Percentiles rank a stretch among this genome's conserved stretches.
Conservation (phyloP, 257 asterid genomes). For the Coffea eugenioides region DNA sequence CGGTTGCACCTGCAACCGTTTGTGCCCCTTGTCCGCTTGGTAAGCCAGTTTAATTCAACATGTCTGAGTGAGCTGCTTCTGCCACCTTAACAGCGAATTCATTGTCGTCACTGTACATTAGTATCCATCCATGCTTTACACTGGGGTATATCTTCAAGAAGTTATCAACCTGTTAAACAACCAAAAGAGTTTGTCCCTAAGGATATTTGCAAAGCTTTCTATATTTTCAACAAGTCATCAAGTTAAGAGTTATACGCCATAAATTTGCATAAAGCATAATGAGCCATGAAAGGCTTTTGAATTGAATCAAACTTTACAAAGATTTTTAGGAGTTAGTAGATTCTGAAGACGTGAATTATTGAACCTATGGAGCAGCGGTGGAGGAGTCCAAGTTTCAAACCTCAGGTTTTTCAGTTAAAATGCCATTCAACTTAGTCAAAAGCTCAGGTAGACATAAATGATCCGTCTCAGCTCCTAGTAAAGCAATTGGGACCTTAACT, state of each 20-base stretch:
- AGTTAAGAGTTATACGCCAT: neutral
- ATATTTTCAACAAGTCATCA: neutral
- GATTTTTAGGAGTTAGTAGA: neutral
- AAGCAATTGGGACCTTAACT: slow-evolving; percentile 54
- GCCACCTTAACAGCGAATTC: neutral
- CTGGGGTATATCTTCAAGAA: slow-evolving; percentile 24
- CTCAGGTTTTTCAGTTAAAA: slow-evolving; percentile 42
- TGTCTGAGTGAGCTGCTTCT: slow-evolving; percentile 27
- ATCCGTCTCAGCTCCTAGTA: slow-evolving; percentile 63
- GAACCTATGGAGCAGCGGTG: neutral
- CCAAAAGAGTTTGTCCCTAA: neutral
- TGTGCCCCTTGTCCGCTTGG: neutral
- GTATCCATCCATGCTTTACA: neutral
- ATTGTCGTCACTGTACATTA: neutral
- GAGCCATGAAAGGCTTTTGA: neutral
- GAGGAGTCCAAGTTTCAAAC: slow-evolving; percentile 11
- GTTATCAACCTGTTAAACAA: slow-evolving; percentile 46
- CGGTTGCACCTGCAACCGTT: too few relatives aligned
- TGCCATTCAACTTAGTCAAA: slow-evolving; percentile 29
- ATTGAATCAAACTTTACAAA: neutral
- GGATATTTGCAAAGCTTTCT: neutral
- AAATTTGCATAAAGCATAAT: neutral
- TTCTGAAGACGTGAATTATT: neutral
- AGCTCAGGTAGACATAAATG: slow-evolving; percentile 40
- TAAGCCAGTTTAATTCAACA: slow-evolving; percentile 49